Percentiles rank a stretch among this genome's conserved stretches.
phyloP scores from a whole-genome alignment of 495 filamentous ascomycete genomes.

The Penicillium desertorum region DNA sequence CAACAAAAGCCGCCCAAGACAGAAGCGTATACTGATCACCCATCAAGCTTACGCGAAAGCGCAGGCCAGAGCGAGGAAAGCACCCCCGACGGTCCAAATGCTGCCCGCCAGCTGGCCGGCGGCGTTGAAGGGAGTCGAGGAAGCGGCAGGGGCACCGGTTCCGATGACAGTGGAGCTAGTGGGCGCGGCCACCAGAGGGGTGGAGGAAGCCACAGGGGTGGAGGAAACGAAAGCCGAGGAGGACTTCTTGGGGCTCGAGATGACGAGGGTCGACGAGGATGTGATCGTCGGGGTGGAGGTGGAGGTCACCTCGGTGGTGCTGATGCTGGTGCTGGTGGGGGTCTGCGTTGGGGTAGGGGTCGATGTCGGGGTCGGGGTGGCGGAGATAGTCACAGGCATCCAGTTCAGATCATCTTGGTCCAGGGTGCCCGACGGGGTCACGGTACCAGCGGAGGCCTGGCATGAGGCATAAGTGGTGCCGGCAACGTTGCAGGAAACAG shows the following conservation, averaged over 20 bases:
- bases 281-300: constrained; percentile 10
- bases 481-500: constrained; percentile 32
- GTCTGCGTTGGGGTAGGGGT: constrained; percentile 20
- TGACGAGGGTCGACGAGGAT: background rate
- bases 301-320: background rate
- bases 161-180: constrained; percentile 10
- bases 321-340: constrained; percentile 7
- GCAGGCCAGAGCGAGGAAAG: constrained; percentile 30
- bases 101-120: constrained; percentile 26
- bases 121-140: constrained; percentile 21
- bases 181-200: constrained; percentile 13
- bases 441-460: constrained; percentile 26
- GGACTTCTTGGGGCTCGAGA: constrained; percentile 25
- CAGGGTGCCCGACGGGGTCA: constrained; percentile 25
- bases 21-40: background rate
- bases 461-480: constrained; percentile 38
- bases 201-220: constrained; percentile 20
- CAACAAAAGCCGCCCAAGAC: background rate
- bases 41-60: constrained; percentile 28
- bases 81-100: constrained; percentile 33
- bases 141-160: constrained; percentile 16
- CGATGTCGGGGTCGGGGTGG: constrained; percentile 27
- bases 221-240: constrained; percentile 20
- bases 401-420: constrained; percentile 24
- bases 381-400: constrained; percentile 33